phyloP scores from a whole-genome alignment of 2,329 filamentous ascomycete genomes.

The Phialocephala subalpina region DNA sequence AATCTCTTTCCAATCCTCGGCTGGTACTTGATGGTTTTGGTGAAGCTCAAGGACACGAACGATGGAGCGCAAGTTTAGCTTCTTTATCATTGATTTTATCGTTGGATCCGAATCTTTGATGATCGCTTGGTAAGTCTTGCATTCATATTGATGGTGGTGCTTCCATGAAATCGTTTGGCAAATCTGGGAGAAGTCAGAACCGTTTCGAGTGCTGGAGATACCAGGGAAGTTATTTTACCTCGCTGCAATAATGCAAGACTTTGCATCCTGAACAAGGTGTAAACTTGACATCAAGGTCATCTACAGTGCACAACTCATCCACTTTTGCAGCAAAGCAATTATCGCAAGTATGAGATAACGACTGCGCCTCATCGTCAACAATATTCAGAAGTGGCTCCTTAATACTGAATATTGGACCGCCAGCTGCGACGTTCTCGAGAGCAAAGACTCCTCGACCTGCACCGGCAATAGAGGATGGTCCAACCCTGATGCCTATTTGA shows the following conservation, averaged over 20 bases:
- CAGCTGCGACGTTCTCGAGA: neutral
- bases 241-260: constrained; percentile 9
- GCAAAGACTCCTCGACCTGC: constrained; percentile 1
- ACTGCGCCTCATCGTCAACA: constrained; percentile 11
- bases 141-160: constrained; percentile 12
- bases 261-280: constrained; percentile 1
- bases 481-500: neutral
- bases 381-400: constrained; percentile 12
- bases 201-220: too few species aligned
- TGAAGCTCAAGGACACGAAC: constrained; percentile 7
- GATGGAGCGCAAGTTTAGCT: constrained; percentile 3
- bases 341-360: constrained; percentile 2
- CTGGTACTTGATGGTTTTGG: neutral
- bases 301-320: constrained; percentile 1
- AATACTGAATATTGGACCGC: constrained; percentile 6
- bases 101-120: neutral
- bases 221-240: neutral
- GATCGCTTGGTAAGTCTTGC: neutral
- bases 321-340: constrained; percentile 11
- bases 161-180: constrained; percentile 1
- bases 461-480: neutral
- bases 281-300: neutral
- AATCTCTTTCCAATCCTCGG: constrained; percentile 6
- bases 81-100: neutral
- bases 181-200: neutral